phyloP scores from a whole-genome alignment of 2,329 filamentous ascomycete species.

The Lasiodiplodia citricola region DNA sequence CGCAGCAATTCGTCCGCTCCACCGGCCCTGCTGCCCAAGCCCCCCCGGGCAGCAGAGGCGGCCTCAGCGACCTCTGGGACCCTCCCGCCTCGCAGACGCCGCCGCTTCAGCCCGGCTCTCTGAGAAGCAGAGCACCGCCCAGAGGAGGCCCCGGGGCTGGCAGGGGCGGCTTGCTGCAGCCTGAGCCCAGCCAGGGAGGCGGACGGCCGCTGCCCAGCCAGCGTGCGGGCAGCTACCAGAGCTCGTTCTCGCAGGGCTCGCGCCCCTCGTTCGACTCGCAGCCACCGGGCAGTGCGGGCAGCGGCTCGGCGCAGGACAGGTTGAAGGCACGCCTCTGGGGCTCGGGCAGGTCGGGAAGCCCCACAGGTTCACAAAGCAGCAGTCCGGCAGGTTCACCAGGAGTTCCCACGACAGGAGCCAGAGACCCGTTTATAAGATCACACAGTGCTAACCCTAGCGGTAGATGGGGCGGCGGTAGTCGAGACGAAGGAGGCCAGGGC shows the following conservation, averaged over 20 bases:
- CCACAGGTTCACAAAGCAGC: constrained; percentile 39
- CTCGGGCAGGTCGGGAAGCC: constrained; percentile 65
- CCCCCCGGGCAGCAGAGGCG: constrained; percentile 47
- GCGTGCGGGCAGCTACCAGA: constrained; percentile 76
- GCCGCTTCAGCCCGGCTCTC: constrained; percentile 48
- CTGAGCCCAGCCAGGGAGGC: constrained; percentile 42
- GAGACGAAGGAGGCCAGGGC: background rate
- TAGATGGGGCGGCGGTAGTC: constrained; percentile 20
- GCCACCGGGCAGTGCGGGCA: constrained; percentile 46
- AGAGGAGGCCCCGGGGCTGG: constrained; percentile 49
- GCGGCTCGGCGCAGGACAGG: constrained; percentile 73
- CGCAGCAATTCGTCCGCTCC: constrained; percentile 55
- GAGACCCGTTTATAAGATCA: constrained; percentile 38
- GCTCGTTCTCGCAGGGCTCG: constrained; percentile 35
- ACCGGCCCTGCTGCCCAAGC: constrained; percentile 35
- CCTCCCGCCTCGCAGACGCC: constrained; percentile 44
- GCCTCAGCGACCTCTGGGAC: constrained; percentile 67
- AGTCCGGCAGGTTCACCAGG: constrained; percentile 26
- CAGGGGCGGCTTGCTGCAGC: constrained; percentile 34
- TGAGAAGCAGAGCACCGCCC: constrained; percentile 48
- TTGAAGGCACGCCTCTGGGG: constrained; percentile 81
- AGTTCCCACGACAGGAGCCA: constrained; percentile 19
- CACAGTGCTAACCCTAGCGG: constrained; percentile 19
- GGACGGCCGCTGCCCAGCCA: constrained; percentile 72
- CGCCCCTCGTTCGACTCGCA: constrained; percentile 45